These are phyloP conservation scores for Coemansia sp. DNA, from an alignment of 192 early-diverging fungal genomes.

Conservation along the genomic window DNA sequence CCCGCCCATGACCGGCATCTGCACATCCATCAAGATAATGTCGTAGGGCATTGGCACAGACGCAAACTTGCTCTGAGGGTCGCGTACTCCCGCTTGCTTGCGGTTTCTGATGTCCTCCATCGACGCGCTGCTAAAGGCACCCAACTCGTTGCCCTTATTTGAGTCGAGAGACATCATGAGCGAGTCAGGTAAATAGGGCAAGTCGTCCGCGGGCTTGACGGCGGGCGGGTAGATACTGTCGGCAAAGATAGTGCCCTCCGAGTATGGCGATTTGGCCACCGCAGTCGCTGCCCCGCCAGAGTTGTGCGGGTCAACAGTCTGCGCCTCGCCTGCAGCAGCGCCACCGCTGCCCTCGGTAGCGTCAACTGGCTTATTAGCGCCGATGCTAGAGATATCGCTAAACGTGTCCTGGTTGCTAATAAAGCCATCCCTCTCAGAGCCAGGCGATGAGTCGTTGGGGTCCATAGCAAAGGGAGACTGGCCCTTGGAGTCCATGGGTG, in stretches of 20 bases:
- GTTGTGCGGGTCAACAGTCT: background rate
- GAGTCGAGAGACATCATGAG: slow-evolving; percentile 17
- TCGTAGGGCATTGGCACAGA: slow-evolving; percentile 55
- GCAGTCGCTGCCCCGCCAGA: background rate
- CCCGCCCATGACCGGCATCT: slow-evolving; percentile 90
- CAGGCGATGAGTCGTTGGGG: slow-evolving; percentile 24
- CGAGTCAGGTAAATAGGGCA: slow-evolving; percentile 35
- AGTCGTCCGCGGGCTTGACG: slow-evolving; percentile 35
- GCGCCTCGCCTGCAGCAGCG: background rate
- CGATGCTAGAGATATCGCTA: background rate
- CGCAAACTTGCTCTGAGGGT: slow-evolving; percentile 55
- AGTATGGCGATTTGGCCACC: slow-evolving; percentile 13
- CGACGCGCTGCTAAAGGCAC: slow-evolving; percentile 3
- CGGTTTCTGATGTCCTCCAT: slow-evolving; percentile 24
- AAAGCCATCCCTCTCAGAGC: slow-evolving; percentile 9
- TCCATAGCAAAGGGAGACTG: slow-evolving; percentile 27
- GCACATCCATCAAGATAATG: slow-evolving; percentile 83
- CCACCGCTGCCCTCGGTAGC: background rate
- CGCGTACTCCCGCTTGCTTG: slow-evolving; percentile 50
- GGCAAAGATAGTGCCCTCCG: slow-evolving; percentile 47
- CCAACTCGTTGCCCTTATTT: slow-evolving; percentile 8
- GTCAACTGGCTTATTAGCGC: background rate
- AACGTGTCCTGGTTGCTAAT: background rate
- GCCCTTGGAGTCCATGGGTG: background rate
- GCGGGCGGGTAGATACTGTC: slow-evolving; percentile 50